These are phyloP conservation scores for Pyropia haitanensis DNA, from an alignment of 23 red algal genomes.

Conservation along the genomic window DNA sequence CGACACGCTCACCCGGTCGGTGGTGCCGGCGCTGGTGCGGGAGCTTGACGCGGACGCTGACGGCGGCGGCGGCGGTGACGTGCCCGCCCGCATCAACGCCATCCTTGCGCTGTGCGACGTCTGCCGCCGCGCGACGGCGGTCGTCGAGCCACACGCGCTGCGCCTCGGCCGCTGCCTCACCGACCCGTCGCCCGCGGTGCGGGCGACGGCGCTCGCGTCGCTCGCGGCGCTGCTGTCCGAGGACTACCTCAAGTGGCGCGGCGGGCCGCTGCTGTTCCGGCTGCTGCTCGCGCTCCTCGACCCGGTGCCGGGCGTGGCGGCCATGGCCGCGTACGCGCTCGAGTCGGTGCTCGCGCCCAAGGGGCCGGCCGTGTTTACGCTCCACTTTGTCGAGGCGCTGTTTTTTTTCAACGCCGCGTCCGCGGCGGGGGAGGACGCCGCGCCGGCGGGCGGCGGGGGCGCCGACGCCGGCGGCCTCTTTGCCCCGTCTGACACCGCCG, in stretches of 20 bases:
- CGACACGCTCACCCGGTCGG: not conserved
- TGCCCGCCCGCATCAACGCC: conserved; percentile 42
- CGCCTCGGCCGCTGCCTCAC: conserved; percentile 31
- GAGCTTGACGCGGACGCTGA: too few species aligned
- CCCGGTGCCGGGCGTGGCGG: conserved; percentile 14
- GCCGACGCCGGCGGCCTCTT: too few species aligned
- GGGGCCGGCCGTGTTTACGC: conserved; percentile 3
- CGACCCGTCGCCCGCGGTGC: conserved; percentile 44
- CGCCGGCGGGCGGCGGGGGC: too few species aligned
- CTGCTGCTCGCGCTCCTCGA: conserved; percentile 27
- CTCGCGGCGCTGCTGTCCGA: conserved; percentile 53
- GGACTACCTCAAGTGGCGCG: conserved; percentile 53
- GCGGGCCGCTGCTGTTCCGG: conserved; percentile 41
- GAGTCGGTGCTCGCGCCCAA: conserved; percentile 25
- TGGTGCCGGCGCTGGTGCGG: too few species aligned
- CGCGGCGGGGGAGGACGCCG: too few species aligned
- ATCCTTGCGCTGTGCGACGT: conserved; percentile 59
- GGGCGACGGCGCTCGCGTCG: conserved; percentile 27
- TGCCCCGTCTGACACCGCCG: too few species aligned
- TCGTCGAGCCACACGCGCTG: conserved; percentile 50
- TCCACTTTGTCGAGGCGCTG: conserved; percentile 45
- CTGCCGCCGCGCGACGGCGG: conserved; percentile 42
- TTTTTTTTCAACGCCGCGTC: conserved; percentile 42
- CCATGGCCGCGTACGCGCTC: conserved; percentile 35
- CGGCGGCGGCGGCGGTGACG: too few species aligned